These are phyloP conservation scores for Trypanosomatidae sp. DNA, from an alignment of 208 protist species.

Conservation along the genomic window DNA sequence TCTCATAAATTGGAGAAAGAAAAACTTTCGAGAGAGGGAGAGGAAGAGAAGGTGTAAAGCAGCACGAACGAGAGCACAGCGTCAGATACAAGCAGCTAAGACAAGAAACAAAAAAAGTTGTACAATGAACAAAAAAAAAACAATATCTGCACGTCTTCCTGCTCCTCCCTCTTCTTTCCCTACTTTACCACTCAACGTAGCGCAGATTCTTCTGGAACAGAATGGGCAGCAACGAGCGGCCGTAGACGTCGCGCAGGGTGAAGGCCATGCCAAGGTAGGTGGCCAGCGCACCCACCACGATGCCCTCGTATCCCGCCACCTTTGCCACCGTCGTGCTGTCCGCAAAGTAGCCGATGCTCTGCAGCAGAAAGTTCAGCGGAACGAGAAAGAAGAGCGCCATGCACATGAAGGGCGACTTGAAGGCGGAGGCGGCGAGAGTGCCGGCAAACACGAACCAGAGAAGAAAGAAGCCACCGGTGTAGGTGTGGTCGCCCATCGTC, in stretches of 20 bases:
- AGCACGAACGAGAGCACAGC: no score
- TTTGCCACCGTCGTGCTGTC: slow-evolving; percentile 19
- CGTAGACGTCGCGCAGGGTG: slow-evolving; percentile 46
- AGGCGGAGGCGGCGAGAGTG: slow-evolving; percentile 19
- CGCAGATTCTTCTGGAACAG: slow-evolving; percentile 31
- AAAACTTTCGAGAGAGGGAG: no score
- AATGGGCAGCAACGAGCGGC: slow-evolving; percentile 34
- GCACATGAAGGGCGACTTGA: slow-evolving; percentile 28
- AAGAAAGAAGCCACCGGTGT: slow-evolving; percentile 25
- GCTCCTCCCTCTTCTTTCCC: background rate
- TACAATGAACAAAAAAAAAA: slow-evolving; percentile 2
- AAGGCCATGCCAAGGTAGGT: slow-evolving; percentile 56
- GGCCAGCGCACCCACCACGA: slow-evolving; percentile 45
- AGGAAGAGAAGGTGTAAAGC: no score
- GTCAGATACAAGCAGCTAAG: no score
- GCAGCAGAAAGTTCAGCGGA: slow-evolving; percentile 29
- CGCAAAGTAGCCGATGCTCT: slow-evolving; percentile 28
- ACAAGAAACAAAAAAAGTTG: no score
- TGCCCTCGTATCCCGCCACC: slow-evolving; percentile 49
- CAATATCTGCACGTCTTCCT: background rate
- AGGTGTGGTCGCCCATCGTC: slow-evolving; percentile 11
- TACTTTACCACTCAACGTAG: slow-evolving; percentile 33
- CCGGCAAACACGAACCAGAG: slow-evolving; percentile 27
- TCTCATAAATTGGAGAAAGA: no score
- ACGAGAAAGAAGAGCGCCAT: slow-evolving; percentile 33